A percentile compares a stretch with the other conserved stretches of the same genome.
Evolutionary conservation across 2,329 filamentous ascomycete species (phyloP).

Genomic region (Apiospora hydei): DNA sequence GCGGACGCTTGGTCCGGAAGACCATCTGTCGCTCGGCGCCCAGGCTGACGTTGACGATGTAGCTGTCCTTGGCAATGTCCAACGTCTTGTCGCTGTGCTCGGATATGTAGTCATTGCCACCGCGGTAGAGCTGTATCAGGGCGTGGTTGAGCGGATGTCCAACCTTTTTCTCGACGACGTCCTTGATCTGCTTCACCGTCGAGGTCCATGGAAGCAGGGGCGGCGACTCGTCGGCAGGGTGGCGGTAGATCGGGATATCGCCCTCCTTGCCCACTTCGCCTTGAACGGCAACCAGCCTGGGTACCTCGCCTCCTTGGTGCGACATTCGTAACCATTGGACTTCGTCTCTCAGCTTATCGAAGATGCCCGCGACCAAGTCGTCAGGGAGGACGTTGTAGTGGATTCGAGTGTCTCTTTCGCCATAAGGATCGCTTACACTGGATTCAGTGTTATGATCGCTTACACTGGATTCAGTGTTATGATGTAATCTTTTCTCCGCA

Average conservation of each 20-base stretch:
- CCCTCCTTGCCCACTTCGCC: constrained; percentile 74
- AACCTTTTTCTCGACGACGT: constrained; percentile 72
- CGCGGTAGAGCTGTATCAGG: constrained; percentile 91
- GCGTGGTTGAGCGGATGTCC: constrained; percentile 89
- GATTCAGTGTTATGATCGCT: constrained; percentile 46
- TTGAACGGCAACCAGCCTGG: constrained; percentile 89
- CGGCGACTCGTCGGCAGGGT: constrained; percentile 88
- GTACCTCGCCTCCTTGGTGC: constrained; percentile 90
- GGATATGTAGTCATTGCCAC: constrained; percentile 88
- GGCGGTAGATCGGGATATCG: constrained; percentile 88
- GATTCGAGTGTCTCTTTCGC: constrained; percentile 82
- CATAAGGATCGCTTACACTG: constrained; percentile 61
- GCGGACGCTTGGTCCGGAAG: constrained; percentile 78
- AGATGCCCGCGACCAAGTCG: constrained; percentile 64
- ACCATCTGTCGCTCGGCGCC: constrained; percentile 91
- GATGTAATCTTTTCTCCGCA: constrained; percentile 26
- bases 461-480: constrained; percentile 34
- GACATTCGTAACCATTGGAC: constrained; percentile 91
- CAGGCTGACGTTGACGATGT: constrained; percentile 92
- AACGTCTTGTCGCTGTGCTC: constrained; percentile 98
- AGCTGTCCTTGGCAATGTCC: constrained; percentile 82
- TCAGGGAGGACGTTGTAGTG: constrained; percentile 72
- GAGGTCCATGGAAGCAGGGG: constrained; percentile 78
- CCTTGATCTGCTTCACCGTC: constrained; percentile 72
- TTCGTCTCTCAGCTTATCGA: constrained; percentile 75